A percentile compares a stretch with the other conserved stretches of the same genome.
These are phyloP conservation scores for Colletotrichum zoysiae DNA, from an alignment of 2,329 filamentous ascomycete genomes.

Conservation along the genomic window DNA sequence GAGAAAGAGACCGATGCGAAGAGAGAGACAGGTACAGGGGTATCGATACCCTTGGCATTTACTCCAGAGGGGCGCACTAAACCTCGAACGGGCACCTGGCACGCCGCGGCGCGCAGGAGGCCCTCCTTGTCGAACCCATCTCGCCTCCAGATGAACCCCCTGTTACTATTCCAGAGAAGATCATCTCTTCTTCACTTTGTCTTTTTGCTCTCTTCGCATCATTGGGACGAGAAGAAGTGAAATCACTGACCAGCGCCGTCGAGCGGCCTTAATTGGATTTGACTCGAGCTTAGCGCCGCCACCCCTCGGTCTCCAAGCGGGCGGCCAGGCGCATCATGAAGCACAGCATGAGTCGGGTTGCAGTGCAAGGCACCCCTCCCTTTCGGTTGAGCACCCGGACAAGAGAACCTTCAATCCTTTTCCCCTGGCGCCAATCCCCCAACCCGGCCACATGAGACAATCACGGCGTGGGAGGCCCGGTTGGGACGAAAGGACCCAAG, in stretches of 20 bases:
- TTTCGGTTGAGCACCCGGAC: slow-evolving; percentile 12
- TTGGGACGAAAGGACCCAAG: slow-evolving; percentile 25
- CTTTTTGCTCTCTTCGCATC: background rate
- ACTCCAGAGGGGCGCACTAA: slow-evolving; percentile 21
- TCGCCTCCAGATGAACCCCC: slow-evolving; percentile 24
- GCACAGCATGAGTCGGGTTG: slow-evolving; percentile 23
- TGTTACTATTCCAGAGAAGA: background rate
- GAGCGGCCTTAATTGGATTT: background rate
- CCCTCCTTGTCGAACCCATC: slow-evolving; percentile 17
- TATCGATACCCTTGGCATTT: slow-evolving; percentile 6
- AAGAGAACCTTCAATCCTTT: slow-evolving; percentile 9
- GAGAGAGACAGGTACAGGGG: background rate
- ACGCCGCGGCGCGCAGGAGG: slow-evolving; percentile 2
- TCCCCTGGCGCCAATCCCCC: slow-evolving; percentile 27
- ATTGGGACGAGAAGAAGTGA: background rate
- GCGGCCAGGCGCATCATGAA: slow-evolving; percentile 24
- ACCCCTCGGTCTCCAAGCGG: background rate
- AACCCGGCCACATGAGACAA: slow-evolving; percentile 28
- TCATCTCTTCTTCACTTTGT: background rate
- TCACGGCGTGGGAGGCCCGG: slow-evolving; percentile 25
- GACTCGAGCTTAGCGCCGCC: background rate
- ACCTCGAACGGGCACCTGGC: slow-evolving; percentile 15
- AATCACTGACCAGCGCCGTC: background rate
- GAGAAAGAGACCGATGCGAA: background rate
- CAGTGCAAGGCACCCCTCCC: slow-evolving; percentile 5